These are phyloP conservation scores for Hyaloscypha bicolor DNA, from an alignment of 495 filamentous ascomycete species.

Conservation along the genomic window DNA sequence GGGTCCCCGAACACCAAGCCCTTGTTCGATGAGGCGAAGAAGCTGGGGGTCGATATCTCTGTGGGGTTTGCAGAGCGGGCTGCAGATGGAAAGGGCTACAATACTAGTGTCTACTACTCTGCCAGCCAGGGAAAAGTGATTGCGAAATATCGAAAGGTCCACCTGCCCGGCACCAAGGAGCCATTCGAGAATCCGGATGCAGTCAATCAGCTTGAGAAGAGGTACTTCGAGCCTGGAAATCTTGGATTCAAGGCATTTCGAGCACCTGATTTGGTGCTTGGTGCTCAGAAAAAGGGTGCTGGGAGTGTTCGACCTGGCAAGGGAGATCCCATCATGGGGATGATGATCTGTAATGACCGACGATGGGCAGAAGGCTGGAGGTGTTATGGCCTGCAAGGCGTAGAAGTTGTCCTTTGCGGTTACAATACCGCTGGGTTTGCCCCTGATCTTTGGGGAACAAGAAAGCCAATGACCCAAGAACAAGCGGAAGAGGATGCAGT, in stretches of 20 bases:
- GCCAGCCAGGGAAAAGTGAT: slow-evolving; percentile 41
- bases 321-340: slow-evolving; percentile 51
- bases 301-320: slow-evolving; percentile 31
- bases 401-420: slow-evolving; percentile 49
- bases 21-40: slow-evolving; percentile 47
- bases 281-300: slow-evolving; percentile 20
- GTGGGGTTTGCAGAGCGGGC: slow-evolving; percentile 49
- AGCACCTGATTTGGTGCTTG: slow-evolving; percentile 42
- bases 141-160: slow-evolving; percentile 52
- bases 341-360: slow-evolving; percentile 56
- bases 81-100: slow-evolving; percentile 42
- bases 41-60: slow-evolving; percentile 45
- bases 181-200: slow-evolving; percentile 46
- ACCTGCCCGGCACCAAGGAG: slow-evolving; percentile 50
- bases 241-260: slow-evolving; percentile 52
- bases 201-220: slow-evolving; percentile 52
- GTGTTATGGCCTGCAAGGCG: slow-evolving; percentile 47
- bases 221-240: slow-evolving; percentile 50
- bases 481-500: slow-evolving; percentile 45
- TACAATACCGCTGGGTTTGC: slow-evolving; percentile 51
- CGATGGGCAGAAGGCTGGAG: slow-evolving; percentile 53
- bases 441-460: slow-evolving; percentile 45
- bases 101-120: slow-evolving; percentile 50
- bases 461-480: slow-evolving; percentile 41
- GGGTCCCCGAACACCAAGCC: slow-evolving; percentile 41